Conservation (phyloP, 352 stramenopile genomes). For the Globisporangium lucens region DNA sequence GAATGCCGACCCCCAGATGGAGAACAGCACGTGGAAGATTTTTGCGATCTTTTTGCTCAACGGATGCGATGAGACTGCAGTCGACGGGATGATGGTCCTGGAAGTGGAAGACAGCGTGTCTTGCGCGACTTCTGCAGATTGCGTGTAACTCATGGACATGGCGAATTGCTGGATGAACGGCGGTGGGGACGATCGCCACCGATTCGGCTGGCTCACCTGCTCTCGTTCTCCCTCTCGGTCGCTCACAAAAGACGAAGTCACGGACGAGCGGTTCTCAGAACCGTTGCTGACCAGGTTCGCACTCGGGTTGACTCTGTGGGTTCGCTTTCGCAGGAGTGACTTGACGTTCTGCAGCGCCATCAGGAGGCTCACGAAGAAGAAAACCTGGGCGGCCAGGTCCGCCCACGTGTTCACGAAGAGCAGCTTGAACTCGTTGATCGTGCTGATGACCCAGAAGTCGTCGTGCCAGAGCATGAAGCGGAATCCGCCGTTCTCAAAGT, state of each 20-base stretch:
- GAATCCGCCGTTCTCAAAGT: slow-evolving; percentile 6
- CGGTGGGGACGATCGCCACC: not conserved
- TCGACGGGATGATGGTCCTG: slow-evolving; percentile 6
- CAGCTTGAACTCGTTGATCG: slow-evolving; percentile 22
- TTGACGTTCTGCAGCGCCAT: slow-evolving; percentile 32
- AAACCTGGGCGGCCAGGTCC: slow-evolving; percentile 27
- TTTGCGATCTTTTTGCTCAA: slow-evolving; percentile 1
- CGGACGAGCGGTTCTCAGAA: not conserved
- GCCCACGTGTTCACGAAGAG: slow-evolving; percentile 32
- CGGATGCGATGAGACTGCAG: not conserved
- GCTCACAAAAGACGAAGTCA: not conserved
- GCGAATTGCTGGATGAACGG: not conserved
- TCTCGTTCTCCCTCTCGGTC: not conserved
- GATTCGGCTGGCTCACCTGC: not conserved
- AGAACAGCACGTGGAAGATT: slow-evolving; percentile 19
- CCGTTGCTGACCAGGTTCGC: not conserved
- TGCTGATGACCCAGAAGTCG: slow-evolving; percentile 28
- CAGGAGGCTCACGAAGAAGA: slow-evolving; percentile 39
- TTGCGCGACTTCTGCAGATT: not conserved
- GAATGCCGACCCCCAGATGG: slow-evolving; percentile 17
- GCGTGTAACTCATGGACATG: not conserved
- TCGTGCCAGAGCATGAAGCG: slow-evolving; percentile 18
- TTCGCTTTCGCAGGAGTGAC: slow-evolving; percentile 16
- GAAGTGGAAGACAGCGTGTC: not conserved
- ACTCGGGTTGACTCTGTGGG: not conserved